Percentiles rank a stretch among this genome's conserved stretches.
Evolutionary conservation across 2,329 filamentous ascomycete genomes (phyloP).

Genomic region (Talaromyces amestolkiae): DNA sequence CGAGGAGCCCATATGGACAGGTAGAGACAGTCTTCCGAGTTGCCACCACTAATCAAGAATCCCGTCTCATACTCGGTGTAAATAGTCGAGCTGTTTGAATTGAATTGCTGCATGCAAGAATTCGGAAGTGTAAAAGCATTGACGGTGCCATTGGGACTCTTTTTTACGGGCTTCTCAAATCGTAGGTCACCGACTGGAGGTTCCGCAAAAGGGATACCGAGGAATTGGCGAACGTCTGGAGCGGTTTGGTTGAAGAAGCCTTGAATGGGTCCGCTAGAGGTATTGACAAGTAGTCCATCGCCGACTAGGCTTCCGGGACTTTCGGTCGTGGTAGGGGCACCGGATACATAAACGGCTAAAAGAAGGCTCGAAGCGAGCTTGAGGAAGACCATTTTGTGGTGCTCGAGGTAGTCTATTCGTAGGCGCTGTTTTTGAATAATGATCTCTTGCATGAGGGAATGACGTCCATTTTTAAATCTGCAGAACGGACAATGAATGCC

Average conservation of each 20-base stretch:
- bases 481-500: not conserved
- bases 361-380: not conserved
- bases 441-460: not conserved
- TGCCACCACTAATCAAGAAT: not conserved
- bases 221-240: conserved; percentile 3
- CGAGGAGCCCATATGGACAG: not conserved
- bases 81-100: conserved; percentile 1
- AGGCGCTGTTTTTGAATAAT: not conserved
- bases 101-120: conserved; percentile 4
- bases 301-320: not conserved
- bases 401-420: not conserved
- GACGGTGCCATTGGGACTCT: not conserved
- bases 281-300: conserved; percentile 1
- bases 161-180: not conserved
- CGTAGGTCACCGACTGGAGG: not conserved
- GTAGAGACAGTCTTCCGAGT: conserved; percentile 12
- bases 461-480: not conserved
- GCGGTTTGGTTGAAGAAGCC: conserved; percentile 2
- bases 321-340: not conserved
- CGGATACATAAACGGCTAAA: not conserved
- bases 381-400: not conserved
- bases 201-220: conserved; percentile 3
- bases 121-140: not conserved
- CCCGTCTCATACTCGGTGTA: not conserved
- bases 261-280: not conserved